Evolutionary conservation across 768 basidiomycete species (phyloP).

Genomic region (Gymnopilus dilepis): DNA sequence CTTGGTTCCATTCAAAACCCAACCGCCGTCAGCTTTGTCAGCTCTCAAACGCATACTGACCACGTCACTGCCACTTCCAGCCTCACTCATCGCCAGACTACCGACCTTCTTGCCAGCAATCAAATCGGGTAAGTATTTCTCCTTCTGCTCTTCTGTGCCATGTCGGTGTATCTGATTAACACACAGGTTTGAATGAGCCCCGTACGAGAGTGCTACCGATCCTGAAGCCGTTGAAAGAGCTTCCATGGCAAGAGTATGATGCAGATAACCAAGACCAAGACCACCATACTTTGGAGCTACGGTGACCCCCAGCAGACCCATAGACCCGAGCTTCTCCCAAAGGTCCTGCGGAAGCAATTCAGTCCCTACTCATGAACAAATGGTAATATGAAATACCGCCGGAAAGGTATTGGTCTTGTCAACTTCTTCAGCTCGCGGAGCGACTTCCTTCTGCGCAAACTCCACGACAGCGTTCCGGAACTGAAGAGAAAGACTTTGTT

Average conservation of each 20-base stretch:
- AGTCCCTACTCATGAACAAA: constrained; percentile 10
- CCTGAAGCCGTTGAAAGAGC: constrained; percentile 90
- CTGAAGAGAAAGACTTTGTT: constrained; percentile 43
- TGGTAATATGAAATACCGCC: constrained; percentile 46
- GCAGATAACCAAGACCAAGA: constrained; percentile 80
- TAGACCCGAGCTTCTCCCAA: constrained; percentile 88
- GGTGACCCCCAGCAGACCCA: constrained; percentile 92
- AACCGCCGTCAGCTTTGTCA: constrained; percentile 77
- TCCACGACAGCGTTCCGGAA: constrained; percentile 80
- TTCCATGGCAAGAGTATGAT: constrained; percentile 95
- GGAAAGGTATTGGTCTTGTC: constrained; percentile 88
- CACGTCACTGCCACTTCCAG: constrained; percentile 93
- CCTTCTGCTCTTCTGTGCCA: constrained; percentile 83
- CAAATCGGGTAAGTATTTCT: constrained; percentile 82
- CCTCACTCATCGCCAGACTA: constrained; percentile 93
- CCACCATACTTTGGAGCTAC: constrained; percentile 84
- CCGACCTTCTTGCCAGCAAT: constrained; percentile 85
- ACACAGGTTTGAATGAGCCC: constrained; percentile 91
- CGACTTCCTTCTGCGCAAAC: constrained; percentile 85
- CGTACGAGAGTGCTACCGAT: constrained; percentile 90
- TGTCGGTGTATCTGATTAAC: constrained; percentile 86
- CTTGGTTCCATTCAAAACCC: constrained; percentile 86
- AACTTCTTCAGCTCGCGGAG: constrained; percentile 84
- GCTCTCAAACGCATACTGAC: constrained; percentile 90
- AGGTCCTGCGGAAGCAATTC: constrained; percentile 57